A percentile compares a stretch with the other conserved stretches of the same genome.
These are phyloP conservation scores for Fraxinus albicans DNA, from an alignment of 305 asterid species.

Conservation along the genomic window DNA sequence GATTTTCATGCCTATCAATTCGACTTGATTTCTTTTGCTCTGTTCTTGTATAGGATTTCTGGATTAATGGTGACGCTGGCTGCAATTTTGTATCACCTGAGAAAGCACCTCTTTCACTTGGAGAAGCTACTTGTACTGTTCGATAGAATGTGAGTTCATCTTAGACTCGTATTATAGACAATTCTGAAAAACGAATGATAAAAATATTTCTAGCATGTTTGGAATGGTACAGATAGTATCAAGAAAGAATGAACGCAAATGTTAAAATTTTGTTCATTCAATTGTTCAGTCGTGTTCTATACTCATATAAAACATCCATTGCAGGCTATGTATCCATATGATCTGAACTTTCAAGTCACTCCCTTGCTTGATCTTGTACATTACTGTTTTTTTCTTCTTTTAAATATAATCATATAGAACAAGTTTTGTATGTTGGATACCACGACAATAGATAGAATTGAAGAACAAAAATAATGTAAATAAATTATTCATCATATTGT, in stretches of 20 bases:
- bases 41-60: conserved; percentile 48
- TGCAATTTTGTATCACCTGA: conserved; percentile 48
- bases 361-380: not conserved
- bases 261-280: not conserved
- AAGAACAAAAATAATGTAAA: too few relatives aligned
- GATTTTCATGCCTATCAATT: not conserved
- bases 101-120: conserved; percentile 64
- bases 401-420: not conserved
- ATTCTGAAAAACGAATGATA: not conserved
- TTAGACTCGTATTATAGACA: not conserved
- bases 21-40: not conserved
- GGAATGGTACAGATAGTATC: not conserved
- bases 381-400: not conserved
- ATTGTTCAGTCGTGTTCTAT: not conserved
- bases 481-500: not conserved
- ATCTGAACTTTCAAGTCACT: not conserved
- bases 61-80: conserved; percentile 71
- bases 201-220: not conserved
- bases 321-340: not conserved
- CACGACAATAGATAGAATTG: not conserved
- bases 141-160: conserved; percentile 21
- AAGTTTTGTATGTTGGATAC: not conserved
- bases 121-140: conserved; percentile 41
- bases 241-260: too few relatives aligned
- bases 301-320: too few relatives aligned